These are phyloP conservation scores for Coemansia sp. DNA, from an alignment of 192 early-diverging fungal species.

Conservation along the genomic window DNA sequence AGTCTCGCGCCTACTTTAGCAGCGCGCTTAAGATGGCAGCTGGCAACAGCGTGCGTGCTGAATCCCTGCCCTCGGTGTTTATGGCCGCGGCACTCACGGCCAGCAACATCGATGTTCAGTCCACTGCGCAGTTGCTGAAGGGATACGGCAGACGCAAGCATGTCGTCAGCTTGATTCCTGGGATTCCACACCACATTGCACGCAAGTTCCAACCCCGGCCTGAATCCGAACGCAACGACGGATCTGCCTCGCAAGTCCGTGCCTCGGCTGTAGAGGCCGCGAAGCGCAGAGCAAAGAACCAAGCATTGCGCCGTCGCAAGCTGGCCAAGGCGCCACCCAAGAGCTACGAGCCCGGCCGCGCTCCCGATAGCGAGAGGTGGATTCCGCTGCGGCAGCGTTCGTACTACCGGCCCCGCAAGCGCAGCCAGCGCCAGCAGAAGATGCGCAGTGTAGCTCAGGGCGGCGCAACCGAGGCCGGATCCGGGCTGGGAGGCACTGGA, in stretches of 20 bases:
- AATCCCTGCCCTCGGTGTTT: conserved; percentile 4
- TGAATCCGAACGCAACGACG: not conserved
- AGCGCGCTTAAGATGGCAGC: conserved; percentile 3
- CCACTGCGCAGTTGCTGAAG: conserved; percentile 19
- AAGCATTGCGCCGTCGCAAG: conserved; percentile 28
- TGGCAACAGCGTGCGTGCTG: not conserved
- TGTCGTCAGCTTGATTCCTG: conserved; percentile 15
- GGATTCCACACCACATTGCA: conserved; percentile 19
- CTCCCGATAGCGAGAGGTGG: conserved; percentile 46
- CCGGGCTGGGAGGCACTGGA: conserved; percentile 46
- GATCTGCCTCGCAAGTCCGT: not conserved
- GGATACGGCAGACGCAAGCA: conserved; percentile 15
- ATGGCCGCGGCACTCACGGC: conserved; percentile 18
- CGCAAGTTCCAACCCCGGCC: conserved; percentile 27
- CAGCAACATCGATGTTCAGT: not conserved
- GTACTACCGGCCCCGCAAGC: conserved; percentile 45
- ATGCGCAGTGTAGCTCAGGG: conserved; percentile 44
- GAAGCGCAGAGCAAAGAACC: conserved; percentile 12
- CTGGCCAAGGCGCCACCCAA: conserved; percentile 36
- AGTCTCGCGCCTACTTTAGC: conserved; percentile 16
- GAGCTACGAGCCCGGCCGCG: conserved; percentile 26
- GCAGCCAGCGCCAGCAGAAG: conserved; percentile 17
- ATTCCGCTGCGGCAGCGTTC: conserved; percentile 50
- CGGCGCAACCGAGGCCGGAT: conserved; percentile 30
- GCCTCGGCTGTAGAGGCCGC: not conserved